phyloP scores from a whole-genome alignment of 2,329 filamentous ascomycete genomes.

The Pyricularia sp. region DNA sequence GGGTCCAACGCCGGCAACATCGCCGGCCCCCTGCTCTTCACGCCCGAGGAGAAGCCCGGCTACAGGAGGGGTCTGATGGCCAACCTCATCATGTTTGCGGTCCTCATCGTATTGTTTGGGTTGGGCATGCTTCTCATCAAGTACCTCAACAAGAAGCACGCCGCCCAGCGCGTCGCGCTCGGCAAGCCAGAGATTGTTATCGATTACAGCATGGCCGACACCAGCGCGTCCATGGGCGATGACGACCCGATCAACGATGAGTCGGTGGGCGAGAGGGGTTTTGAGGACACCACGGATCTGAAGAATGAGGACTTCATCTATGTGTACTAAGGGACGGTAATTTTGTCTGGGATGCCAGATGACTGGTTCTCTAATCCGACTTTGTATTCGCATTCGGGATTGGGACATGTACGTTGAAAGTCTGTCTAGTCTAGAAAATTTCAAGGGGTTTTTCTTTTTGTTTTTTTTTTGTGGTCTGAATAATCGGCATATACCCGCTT shows the following conservation, averaged over 20 bases:
- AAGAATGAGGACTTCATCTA: slow-evolving; percentile 14
- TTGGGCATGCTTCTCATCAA: slow-evolving; percentile 5
- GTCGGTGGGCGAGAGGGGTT: slow-evolving; percentile 9
- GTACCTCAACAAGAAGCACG: slow-evolving; percentile 9
- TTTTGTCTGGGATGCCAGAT: neutral
- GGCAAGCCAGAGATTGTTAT: slow-evolving; percentile 11
- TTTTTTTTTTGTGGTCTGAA: neutral
- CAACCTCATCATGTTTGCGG: slow-evolving; percentile 50
- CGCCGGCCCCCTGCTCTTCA: slow-evolving; percentile 50
- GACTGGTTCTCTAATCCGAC: neutral
- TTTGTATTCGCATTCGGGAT: neutral
- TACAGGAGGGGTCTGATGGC: slow-evolving; percentile 49
- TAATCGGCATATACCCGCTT: neutral
- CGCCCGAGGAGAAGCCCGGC: slow-evolving; percentile 44
- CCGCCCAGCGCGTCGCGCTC: slow-evolving; percentile 8
- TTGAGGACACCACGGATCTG: slow-evolving; percentile 13
- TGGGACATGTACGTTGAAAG: neutral
- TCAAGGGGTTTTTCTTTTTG: neutral
- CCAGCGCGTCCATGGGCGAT: neutral
- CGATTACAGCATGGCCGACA: slow-evolving; percentile 8
- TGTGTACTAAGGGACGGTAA: slow-evolving; percentile 7
- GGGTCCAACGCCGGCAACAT: slow-evolving; percentile 59
- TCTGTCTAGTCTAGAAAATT: neutral
- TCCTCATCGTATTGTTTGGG: slow-evolving; percentile 22
- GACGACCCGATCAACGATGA: slow-evolving; percentile 2